Base-by-base conservation (phyloP, 2,329 filamentous ascomycete species). In the Chalaropsis thielavioides region DNA sequence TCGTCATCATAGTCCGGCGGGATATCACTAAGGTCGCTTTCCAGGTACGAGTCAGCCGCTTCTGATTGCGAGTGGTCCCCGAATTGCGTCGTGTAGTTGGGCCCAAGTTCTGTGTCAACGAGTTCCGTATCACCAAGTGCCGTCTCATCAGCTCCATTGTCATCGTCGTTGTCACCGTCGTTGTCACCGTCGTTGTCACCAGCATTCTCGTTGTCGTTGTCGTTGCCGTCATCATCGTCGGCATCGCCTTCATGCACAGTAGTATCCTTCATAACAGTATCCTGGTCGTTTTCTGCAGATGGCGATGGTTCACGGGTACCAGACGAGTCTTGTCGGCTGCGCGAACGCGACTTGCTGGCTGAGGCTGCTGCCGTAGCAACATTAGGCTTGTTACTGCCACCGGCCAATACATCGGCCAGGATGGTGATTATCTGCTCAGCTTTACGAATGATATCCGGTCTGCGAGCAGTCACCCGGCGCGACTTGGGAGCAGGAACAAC, bases 11-110 rank as follows among this genome's bases (percentile, higher is more conserved):
- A 83, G 49, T 80, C 81, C 3, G 80, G 74, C 31, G 83, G 78
- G 3, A 85, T 80, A 67, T 88, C 86, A 63, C 84, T 88, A 0
- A 88, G 76, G 68, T 88, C 85, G 70, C 84, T 88, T 72, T 88
- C 85, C 64, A 87, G 84, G 68, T 88, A 85, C 0, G 82, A 85
- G 49, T 81, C 66, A n/a, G 43, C 63, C 49, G 62, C 62, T 5
- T 62, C 60, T 11, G 60, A 63, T 17, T 64, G 63, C 19, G 60
- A 63, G 66, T 17, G 72, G 72, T 46, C 72, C 71, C 24, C 72
- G 68, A 44, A 64, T 64, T 17, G 70, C 70, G 43, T 70, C 69
- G 59, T 70, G 71, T 67, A 68, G 72, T 62, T 67, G 73, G 72
- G 63, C 73, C 40, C 60, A 43, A 69, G 74, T 70, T 66, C 73